Conservation (phyloP, 2,329 filamentous ascomycete genomes). For the Chrysoporthe cubensis region DNA sequence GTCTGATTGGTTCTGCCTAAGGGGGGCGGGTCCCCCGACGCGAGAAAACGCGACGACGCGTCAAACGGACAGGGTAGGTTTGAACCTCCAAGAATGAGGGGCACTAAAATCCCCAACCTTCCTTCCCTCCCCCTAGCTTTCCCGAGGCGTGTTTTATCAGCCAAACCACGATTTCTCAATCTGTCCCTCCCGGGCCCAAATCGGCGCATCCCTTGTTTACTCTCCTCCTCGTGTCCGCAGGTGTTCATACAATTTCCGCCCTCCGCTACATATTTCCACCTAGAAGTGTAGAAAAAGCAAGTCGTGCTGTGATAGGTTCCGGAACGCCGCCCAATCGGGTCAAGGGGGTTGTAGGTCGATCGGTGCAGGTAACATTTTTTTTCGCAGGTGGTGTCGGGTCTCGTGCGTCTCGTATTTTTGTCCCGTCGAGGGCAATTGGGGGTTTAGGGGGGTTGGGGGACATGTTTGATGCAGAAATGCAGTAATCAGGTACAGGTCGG, state of each 20-base stretch:
- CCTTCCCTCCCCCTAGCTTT: neutral
- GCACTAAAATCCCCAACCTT: constrained; percentile 9
- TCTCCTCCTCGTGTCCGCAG: neutral
- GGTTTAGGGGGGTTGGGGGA: neutral
- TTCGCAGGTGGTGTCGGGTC: neutral
- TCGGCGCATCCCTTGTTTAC: neutral
- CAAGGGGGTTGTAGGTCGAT: neutral
- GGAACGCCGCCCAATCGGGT: constrained; percentile 2
- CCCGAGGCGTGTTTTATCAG: too few relatives aligned
- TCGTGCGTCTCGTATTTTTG: constrained; percentile 1
- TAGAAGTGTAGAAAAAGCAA: neutral
- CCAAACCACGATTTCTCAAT: neutral
- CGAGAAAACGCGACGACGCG: constrained; percentile 28
- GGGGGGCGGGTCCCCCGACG: neutral
- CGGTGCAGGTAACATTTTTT: neutral
- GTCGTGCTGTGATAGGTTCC: constrained; percentile 6
- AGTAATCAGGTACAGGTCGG: constrained; percentile 6
- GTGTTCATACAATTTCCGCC: constrained; percentile 2
- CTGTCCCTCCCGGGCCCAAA: neutral
- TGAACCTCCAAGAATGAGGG: constrained; percentile 21
- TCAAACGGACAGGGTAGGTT: constrained; percentile 14
- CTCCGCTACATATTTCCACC: neutral
- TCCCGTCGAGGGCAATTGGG: neutral
- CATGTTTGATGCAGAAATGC: neutral
- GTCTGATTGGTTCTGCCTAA: constrained; percentile 20